These are phyloP conservation scores for Cladosporium austrohemisphaericum DNA, from an alignment of 2,329 filamentous ascomycete species.

Conservation along the genomic window DNA sequence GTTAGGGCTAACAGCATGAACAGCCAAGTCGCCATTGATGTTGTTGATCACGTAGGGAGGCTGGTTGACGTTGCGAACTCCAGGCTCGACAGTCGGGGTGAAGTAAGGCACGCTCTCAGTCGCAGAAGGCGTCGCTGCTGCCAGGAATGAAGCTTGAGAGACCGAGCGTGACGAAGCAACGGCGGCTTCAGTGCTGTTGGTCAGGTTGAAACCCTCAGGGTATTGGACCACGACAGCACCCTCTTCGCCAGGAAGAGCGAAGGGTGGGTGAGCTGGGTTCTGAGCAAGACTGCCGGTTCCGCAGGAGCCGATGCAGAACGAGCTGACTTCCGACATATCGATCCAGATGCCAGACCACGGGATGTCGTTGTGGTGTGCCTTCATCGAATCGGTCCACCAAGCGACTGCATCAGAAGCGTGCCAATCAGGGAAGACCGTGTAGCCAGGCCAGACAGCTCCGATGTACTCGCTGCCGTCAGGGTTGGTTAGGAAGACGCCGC, in stretches of 20 bases:
- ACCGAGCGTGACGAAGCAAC: constrained; percentile 54
- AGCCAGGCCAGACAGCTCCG: constrained; percentile 37
- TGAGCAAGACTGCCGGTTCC: constrained; percentile 61
- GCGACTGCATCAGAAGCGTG: constrained; percentile 56
- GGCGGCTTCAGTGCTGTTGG: constrained; percentile 64
- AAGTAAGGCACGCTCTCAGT: constrained; percentile 34
- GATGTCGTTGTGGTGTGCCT: constrained; percentile 50
- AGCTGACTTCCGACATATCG: constrained; percentile 60
- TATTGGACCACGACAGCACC: constrained; percentile 56
- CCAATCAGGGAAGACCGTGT: constrained; percentile 61
- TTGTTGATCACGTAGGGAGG: constrained; percentile 77
- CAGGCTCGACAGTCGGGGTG: constrained; percentile 59
- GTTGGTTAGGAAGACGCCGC: constrained; percentile 35
- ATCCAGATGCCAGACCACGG: constrained; percentile 56
- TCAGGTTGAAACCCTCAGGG: constrained; percentile 66
- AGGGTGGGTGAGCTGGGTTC: constrained; percentile 67
- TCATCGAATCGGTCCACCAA: constrained; percentile 57
- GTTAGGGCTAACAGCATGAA: constrained; percentile 71
- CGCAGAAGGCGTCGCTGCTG: constrained; percentile 24
- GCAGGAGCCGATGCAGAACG: constrained; percentile 68
- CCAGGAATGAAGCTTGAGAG: constrained; percentile 46
- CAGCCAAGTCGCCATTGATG: constrained; percentile 66
- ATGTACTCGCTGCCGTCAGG: constrained; percentile 41
- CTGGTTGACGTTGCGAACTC: constrained; percentile 63
- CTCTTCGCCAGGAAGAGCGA: constrained; percentile 61